Conservation (phyloP, 2,329 filamentous ascomycete genomes). For the Trichoderma arundinaceum region DNA sequence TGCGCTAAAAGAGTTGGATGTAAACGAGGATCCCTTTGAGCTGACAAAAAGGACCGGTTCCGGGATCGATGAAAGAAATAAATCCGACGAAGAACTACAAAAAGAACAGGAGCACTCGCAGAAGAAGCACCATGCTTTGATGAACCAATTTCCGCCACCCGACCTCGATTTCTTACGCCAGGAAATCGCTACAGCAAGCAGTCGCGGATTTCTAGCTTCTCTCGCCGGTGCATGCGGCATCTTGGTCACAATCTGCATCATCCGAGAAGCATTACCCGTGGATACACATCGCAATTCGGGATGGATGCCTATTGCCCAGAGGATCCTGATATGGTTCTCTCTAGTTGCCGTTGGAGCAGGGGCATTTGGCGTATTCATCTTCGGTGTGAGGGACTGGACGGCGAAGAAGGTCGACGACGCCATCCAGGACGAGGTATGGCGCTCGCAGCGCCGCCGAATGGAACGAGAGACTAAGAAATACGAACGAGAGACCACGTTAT, state of each 20-base stretch:
- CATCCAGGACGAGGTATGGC: constrained; percentile 74
- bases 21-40: constrained; percentile 45
- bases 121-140: constrained; percentile 49
- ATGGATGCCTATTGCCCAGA: neutral
- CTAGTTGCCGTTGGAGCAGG: constrained; percentile 39
- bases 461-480: constrained; percentile 49
- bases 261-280: constrained; percentile 33
- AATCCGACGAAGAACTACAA: constrained; percentile 48
- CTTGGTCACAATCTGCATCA: constrained; percentile 38
- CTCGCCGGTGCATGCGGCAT: constrained; percentile 46
- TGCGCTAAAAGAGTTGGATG: constrained; percentile 54
- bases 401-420: constrained; percentile 64
- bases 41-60: constrained; percentile 47
- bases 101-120: constrained; percentile 47
- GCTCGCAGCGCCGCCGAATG: constrained; percentile 62
- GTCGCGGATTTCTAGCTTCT: constrained; percentile 45
- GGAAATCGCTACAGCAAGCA: constrained; percentile 43
- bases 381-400: constrained; percentile 62
- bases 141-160: constrained; percentile 55
- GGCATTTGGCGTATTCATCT: neutral
- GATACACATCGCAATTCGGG: constrained; percentile 23
- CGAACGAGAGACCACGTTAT: constrained; percentile 68
- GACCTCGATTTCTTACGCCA: constrained; percentile 52
- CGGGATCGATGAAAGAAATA: constrained; percentile 47
- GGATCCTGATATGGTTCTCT: constrained; percentile 43